Evolutionary conservation across 345 rosid species (phyloP).

Genomic region (Populus nigra): DNA sequence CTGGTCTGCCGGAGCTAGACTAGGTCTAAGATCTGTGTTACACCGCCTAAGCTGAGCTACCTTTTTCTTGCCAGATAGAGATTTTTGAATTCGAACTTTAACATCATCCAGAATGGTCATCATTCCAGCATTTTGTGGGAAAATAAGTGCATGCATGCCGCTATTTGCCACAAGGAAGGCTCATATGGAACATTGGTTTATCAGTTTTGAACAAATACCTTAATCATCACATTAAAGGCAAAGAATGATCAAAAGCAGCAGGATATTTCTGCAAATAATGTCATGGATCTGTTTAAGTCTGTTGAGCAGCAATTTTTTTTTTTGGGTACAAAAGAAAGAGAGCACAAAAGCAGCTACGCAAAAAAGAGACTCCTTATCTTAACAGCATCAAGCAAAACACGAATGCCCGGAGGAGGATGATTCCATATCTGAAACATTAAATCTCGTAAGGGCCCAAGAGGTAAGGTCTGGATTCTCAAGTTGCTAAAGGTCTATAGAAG

Average conservation of each 20-base stretch:
- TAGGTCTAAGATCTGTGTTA: slow-evolving; percentile 60
- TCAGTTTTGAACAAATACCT: too few relatives aligned
- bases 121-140: slow-evolving; percentile 51
- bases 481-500: too few relatives aligned
- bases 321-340: neutral
- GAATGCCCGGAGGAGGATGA: too few relatives aligned
- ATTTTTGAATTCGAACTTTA: slow-evolving; percentile 55
- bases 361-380: too few relatives aligned
- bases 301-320: too few relatives aligned
- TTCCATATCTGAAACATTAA: too few relatives aligned
- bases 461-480: too few relatives aligned
- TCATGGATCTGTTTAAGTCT: too few relatives aligned
- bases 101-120: slow-evolving; percentile 71
- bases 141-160: neutral
- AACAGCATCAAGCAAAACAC: too few relatives aligned
- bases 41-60: slow-evolving; percentile 66
- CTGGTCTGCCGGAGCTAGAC: slow-evolving; percentile 19
- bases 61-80: slow-evolving; percentile 40
- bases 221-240: neutral
- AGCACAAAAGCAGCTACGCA: too few relatives aligned
- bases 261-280: neutral
- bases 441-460: too few relatives aligned
- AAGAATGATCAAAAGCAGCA: neutral
- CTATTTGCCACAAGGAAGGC: neutral
- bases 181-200: neutral